Base-by-base conservation (phyloP, 768 basidiomycete genomes). In the Cystobasidium tubakii region DNA sequence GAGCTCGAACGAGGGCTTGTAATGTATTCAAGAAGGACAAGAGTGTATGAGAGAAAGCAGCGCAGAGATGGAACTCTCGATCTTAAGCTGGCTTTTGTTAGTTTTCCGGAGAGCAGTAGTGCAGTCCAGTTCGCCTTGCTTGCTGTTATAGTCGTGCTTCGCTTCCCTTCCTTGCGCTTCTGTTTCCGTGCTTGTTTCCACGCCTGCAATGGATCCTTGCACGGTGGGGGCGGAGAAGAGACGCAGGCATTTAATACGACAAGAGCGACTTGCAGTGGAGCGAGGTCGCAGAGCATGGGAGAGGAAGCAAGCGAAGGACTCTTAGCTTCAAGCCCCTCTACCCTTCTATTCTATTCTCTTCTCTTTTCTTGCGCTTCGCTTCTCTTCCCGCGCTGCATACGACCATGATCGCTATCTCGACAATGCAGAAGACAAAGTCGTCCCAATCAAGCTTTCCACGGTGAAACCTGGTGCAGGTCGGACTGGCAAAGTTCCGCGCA, bases 21-120 rank as follows among this genome's bases (percentile, higher is more conserved):
- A 39, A 19, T 4, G 46, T 17, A 19, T 50, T 50, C 46, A 50
- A 50, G 46, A 50, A n/a, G n/a, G 42, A 42, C 9, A 50, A 50
- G 46, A 50, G 46, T 50, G 46, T n/a, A 9, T 50, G 46, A 50
- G n/a, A 50, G 46, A 50, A 50, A 50, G 46, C 46, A 50, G 46
- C 7, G 46, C 9, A 50, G 46, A 50, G 46, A 50, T 50, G 46
- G 9, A 50, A n/a, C 21, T 50, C 46, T 4, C 12, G 4, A 50
- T 9, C 21, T 50, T 19, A 21, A 50, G 46, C 46, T 50, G 46
- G 46, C 46, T 50, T 50, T 50, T 50, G 21, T 50, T 9, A 19
- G 3, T n/a, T n/a, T 50, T 50, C 46, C 9, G 21, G 46, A 39
- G 6, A 39, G 6, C 6, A 6, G 39, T 15, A 15, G 6, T 39